These are phyloP conservation scores for Tricholoma terreum DNA, from an alignment of 768 basidiomycete species.

Conservation along the genomic window DNA sequence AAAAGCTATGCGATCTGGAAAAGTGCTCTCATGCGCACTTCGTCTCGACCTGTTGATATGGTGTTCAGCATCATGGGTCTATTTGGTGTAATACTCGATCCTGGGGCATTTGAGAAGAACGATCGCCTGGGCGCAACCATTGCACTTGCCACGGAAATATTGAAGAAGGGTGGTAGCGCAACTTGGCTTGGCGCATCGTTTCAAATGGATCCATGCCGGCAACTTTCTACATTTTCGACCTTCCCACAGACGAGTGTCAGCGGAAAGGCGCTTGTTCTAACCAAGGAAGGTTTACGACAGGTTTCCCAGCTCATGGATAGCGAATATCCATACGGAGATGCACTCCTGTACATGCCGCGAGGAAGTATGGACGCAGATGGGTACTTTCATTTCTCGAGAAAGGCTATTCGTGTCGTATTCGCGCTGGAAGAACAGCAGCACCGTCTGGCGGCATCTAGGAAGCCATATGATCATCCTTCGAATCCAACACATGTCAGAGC, in stretches of 20 bases:
- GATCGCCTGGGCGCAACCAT: slow-evolving; percentile 3
- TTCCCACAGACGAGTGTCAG: neutral
- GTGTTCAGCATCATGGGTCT: too few species aligned
- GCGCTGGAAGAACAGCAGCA: neutral
- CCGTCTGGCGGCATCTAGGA: too few species aligned
- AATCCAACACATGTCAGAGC: neutral
- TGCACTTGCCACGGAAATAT: slow-evolving; percentile 1
- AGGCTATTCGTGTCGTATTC: neutral
- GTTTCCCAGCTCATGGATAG: slow-evolving; percentile 1
- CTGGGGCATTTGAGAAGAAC: neutral
- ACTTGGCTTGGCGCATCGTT: neutral
- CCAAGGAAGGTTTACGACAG: neutral
- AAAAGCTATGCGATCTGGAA: neutral
- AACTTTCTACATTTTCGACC: slow-evolving; percentile 1
- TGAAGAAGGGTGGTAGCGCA: slow-evolving; percentile 1
- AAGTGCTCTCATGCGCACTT: neutral
- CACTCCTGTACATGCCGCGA: neutral
- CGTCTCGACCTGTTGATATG: too few species aligned
- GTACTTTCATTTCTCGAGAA: neutral
- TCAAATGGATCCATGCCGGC: neutral
- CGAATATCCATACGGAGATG: slow-evolving; percentile 1
- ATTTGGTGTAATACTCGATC: neutral
- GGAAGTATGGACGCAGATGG: neutral
- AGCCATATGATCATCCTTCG: neutral
- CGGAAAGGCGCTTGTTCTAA: neutral